Evolutionary conservation across 257 asterid species (phyloP), one percentile per base, ranked within the genome.

Genomic region (Knoxia roxburghii): DNA sequence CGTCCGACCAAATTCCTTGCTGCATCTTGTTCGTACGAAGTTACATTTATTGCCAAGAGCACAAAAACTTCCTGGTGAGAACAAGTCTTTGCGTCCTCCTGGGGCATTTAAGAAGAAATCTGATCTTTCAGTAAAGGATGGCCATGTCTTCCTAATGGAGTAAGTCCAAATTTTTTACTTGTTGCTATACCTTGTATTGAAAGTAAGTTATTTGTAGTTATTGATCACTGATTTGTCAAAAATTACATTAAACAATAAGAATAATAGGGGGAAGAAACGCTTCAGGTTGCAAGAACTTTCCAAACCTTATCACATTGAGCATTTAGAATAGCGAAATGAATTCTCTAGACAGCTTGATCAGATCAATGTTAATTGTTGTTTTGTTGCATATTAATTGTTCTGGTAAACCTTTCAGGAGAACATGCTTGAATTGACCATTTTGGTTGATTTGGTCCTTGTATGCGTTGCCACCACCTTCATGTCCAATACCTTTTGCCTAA

Each of bases 61-160:
- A 65, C 99, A 90, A 78, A 94, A 85, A 82, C 91, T 94, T 72
- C 99, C 99, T 21, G 93, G 99, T 50, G 95, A 87, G 81, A 90
- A 94, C 81, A 94, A 87, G 84, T 90, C 99, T 58, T 70, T 80
- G 77, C 97, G 97, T 65, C 99, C 99, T 74, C 99, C 99, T 69
- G 99, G 99, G 74, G 99, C 99, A 51, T 94, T 94, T 79, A 94
- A 90, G 88, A 94, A 90, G 80, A 94, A 88, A 81, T 84, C 99
- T 50, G 99, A 94, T 81, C 96, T 94, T 74, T 94, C 99, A 5
- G 96, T 79, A 33, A 94, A 94, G 83, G 99, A 94, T 78, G 99
- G 99, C 27, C 99, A 87, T 76, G 86, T 94, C 73, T 94, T 86
- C 82, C 78, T 94, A 45, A 94, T 88, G 99, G 99, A 94, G 99